Evolutionary conservation across 2,329 filamentous ascomycete genomes (phyloP).

Genomic region (Ilyonectria destructans): DNA sequence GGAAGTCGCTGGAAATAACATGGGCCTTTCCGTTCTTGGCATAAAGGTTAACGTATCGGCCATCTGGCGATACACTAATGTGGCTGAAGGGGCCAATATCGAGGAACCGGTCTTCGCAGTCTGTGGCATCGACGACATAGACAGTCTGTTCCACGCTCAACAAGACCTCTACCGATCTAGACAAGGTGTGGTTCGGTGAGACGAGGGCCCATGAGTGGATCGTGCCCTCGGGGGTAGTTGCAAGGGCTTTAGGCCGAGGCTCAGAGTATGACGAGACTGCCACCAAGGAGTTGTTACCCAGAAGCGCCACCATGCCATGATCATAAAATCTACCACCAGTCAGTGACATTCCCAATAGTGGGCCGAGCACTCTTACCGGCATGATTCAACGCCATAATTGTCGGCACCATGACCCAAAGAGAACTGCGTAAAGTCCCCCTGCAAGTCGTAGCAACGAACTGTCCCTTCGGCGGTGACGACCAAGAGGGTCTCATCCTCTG

Average conservation of each 20-base stretch:
- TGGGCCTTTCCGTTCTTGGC: conserved; percentile 88
- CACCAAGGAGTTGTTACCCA: conserved; percentile 90
- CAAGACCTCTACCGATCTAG: conserved; percentile 92
- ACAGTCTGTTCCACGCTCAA: conserved; percentile 89
- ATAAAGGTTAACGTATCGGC: conserved; percentile 90
- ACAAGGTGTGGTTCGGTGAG: conserved; percentile 89
- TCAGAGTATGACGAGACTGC: conserved; percentile 93
- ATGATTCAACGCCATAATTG: conserved; percentile 88
- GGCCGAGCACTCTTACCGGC: conserved; percentile 65
- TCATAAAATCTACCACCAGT: conserved; percentile 78
- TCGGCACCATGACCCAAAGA: conserved; percentile 92
- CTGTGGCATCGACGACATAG: conserved; percentile 88
- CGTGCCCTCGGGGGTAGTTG: conserved; percentile 81
- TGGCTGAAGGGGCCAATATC: conserved; percentile 95
- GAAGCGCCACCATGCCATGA: conserved; percentile 91
- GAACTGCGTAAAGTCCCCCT: conserved; percentile 96
- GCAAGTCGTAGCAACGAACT: conserved; percentile 92
- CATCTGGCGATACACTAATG: conserved; percentile 92
- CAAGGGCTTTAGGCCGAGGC: conserved; percentile 88
- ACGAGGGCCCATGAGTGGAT: conserved; percentile 93
- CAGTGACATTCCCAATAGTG: conserved; percentile 20
- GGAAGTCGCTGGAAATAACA: conserved; percentile 96
- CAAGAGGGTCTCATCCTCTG: conserved; percentile 92
- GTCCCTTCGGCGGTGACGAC: conserved; percentile 92
- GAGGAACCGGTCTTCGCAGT: conserved; percentile 91